phyloP scores from a whole-genome alignment of 257 asterid species.

The Ocimum tenuiflorum region DNA sequence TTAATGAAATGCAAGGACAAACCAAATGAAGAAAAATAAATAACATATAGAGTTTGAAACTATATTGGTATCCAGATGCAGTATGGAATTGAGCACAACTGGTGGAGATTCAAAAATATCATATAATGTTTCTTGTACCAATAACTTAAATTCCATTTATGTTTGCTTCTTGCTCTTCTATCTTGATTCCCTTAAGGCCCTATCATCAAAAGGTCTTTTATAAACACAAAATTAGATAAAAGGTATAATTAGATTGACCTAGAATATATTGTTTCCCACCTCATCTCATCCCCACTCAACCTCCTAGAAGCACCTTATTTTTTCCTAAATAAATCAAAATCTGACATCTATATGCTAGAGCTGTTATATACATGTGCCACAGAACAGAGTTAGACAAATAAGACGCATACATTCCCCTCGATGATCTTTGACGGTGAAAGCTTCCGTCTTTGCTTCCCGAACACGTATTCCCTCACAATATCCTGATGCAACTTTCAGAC shows the following conservation, averaged over 20 bases:
- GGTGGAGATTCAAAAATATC: not conserved
- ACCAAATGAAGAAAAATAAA: not conserved
- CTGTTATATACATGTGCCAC: not conserved
- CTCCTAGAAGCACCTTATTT: not conserved
- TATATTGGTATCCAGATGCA: conserved; percentile 1
- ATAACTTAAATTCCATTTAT: not conserved
- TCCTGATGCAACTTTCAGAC: conserved; percentile 84
- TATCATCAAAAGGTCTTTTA: not conserved
- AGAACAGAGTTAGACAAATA: not conserved
- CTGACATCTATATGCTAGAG: not conserved
- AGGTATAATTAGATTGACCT: not conserved
- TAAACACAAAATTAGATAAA: not conserved
- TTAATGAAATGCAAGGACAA: not conserved
- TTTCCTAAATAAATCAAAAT: not conserved
- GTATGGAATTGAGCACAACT: not conserved
- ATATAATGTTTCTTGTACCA: not conserved
- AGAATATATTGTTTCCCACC: not conserved
- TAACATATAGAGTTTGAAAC: not conserved
- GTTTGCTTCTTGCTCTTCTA: not conserved
- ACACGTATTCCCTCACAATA: conserved; percentile 72
- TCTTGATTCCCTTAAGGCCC: not conserved
- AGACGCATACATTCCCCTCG: conserved; percentile 80
- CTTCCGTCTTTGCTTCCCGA: conserved; percentile 93
- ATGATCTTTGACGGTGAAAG: conserved; percentile 93
- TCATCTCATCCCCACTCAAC: not conserved